phyloP scores from a whole-genome alignment of 1,284 basidiomycete species.

The Ustanciosporium gigantosporum region DNA sequence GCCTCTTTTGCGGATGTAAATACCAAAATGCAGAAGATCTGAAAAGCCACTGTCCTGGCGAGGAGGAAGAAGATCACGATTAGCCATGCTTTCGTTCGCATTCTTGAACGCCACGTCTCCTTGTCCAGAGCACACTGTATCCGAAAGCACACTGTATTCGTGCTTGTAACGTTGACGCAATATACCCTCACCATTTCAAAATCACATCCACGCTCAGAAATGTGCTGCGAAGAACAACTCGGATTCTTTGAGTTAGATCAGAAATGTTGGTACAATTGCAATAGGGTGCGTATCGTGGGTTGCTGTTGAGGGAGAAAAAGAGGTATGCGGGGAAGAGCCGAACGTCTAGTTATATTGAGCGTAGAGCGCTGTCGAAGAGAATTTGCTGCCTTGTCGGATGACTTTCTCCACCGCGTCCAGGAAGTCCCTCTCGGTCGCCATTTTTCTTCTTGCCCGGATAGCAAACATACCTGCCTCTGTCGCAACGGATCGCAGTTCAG shows the following conservation, averaged over 20 bases:
- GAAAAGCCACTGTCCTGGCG: constrained; percentile 25
- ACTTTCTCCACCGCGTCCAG: constrained; percentile 98
- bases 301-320: not conserved
- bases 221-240: too few relatives aligned
- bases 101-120: too few relatives aligned
- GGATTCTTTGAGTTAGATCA: not conserved
- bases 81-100: too few relatives aligned
- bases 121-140: too few relatives aligned
- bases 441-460: constrained; percentile 92
- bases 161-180: too few relatives aligned
- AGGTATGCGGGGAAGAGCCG: not conserved
- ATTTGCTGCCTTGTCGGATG: constrained; percentile 95
- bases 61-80: constrained; percentile 37
- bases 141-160: too few relatives aligned
- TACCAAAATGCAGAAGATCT: constrained; percentile 14
- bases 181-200: too few relatives aligned
- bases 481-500: constrained; percentile 92
- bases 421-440: constrained; percentile 96
- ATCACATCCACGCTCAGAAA: too few relatives aligned
- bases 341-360: constrained; percentile 45
- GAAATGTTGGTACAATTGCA: constrained; percentile 14
- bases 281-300: too few relatives aligned
- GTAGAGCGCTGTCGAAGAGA: constrained; percentile 67
- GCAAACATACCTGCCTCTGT: constrained; percentile 99
- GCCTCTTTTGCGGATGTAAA: constrained; percentile 41